phyloP scores from a whole-genome alignment of 768 basidiomycete genomes.

The Lyophyllum decastes region DNA sequence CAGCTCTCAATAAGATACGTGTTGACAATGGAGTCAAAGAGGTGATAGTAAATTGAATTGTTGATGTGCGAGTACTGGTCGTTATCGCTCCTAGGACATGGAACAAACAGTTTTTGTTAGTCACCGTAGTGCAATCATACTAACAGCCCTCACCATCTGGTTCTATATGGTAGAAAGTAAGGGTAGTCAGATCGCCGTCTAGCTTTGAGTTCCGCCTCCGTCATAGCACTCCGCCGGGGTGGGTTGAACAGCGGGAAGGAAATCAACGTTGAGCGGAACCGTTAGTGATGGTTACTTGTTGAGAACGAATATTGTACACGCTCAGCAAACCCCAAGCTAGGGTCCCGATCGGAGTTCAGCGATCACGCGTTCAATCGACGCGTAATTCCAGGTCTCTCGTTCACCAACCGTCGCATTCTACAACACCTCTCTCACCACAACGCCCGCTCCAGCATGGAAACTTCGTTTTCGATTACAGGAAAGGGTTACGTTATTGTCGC shows the following conservation, averaged over 20 bases:
- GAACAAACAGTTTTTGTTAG: too few species aligned
- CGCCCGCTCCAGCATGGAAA: constrained; percentile 63
- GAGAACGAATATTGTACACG: neutral
- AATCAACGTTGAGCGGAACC: constrained; percentile 1
- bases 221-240: constrained; percentile 16
- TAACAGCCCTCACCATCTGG: constrained; percentile 59
- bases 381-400: constrained; percentile 18
- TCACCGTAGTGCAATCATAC: too few species aligned
- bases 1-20: constrained; percentile 74
- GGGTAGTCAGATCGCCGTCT: constrained; percentile 54
- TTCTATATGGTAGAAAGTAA: constrained; percentile 63
- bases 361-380: constrained; percentile 23
- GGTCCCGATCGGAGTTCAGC: constrained; percentile 21
- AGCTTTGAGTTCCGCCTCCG: constrained; percentile 31
- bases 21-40: constrained; percentile 83
- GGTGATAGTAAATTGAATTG: constrained; percentile 78
- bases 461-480: constrained; percentile 86
- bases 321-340: constrained; percentile 14
- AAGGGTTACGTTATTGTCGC: constrained; percentile 94
- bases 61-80: constrained; percentile 85
- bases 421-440: constrained; percentile 5
- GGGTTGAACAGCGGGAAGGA: neutral
- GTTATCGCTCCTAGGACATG: constrained; percentile 70
- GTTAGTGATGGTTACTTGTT: constrained; percentile 4
- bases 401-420: constrained; percentile 3